Percentiles rank a stretch among this genome's conserved stretches.
phyloP scores from a whole-genome alignment of 2,329 filamentous ascomycete genomes.

The Calonectria montana region DNA sequence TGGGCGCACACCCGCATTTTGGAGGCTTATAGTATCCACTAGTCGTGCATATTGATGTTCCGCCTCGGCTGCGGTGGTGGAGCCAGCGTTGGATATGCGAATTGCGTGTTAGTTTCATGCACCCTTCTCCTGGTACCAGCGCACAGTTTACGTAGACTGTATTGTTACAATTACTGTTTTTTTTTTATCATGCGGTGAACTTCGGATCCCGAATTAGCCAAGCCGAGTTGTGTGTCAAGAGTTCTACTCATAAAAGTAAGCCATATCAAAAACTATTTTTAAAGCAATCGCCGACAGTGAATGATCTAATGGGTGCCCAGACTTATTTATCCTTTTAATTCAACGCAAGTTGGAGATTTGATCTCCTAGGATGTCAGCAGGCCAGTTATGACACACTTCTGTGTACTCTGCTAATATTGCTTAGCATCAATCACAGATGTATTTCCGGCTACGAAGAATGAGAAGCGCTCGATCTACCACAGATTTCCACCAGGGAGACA shows the following conservation, averaged over 20 bases:
- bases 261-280: too few relatives aligned
- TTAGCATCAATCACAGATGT: not conserved
- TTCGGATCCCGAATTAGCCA: not conserved
- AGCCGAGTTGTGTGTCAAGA: not conserved
- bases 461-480: not conserved
- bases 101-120: not conserved
- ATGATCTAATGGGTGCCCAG: not conserved
- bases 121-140: too few relatives aligned
- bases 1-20: not conserved
- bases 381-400: not conserved
- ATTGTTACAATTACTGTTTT: not conserved
- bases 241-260: too few relatives aligned
- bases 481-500: not conserved
- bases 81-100: not conserved
- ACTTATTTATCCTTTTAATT: not conserved
- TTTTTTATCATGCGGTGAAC: not conserved
- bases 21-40: not conserved
- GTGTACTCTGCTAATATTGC: not conserved
- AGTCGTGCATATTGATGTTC: not conserved
- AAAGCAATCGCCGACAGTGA: not conserved
- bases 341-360: not conserved
- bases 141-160: not conserved
- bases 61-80: not conserved
- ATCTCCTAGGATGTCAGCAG: not conserved
- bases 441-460: not conserved